These are phyloP conservation scores for Rhizomucor miehei DNA, from an alignment of 371 early-diverging fungal genomes.

Conservation along the genomic window DNA sequence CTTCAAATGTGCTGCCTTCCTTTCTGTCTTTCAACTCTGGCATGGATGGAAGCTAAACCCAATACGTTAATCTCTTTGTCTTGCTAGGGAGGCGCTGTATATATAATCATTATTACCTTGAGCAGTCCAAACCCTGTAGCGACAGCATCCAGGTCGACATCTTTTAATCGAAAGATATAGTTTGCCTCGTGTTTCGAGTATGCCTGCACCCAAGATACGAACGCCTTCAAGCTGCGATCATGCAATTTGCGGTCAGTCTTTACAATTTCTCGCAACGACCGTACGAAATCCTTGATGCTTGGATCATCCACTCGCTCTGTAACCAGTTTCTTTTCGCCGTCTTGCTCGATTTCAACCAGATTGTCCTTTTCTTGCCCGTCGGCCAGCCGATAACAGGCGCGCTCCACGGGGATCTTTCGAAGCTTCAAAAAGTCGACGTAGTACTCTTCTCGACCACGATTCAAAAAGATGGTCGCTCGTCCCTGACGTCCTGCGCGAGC, in stretches of 20 bases:
- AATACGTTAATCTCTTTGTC: not conserved
- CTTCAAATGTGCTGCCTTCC: constrained; percentile 32
- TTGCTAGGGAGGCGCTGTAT: not conserved
- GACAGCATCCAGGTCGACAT: constrained; percentile 71
- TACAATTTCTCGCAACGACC: constrained; percentile 49
- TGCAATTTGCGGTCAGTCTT: constrained; percentile 72
- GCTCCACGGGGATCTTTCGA: constrained; percentile 80
- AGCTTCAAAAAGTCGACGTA: constrained; percentile 85
- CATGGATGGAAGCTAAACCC: constrained; percentile 78
- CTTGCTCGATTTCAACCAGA: constrained; percentile 3
- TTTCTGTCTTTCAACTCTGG: constrained; percentile 80
- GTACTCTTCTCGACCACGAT: constrained; percentile 79
- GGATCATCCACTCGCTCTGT: constrained; percentile 40
- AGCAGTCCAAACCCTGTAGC: constrained; percentile 80
- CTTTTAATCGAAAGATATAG: constrained; percentile 88
- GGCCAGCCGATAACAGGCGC: constrained; percentile 42
- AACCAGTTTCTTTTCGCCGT: constrained; percentile 37
- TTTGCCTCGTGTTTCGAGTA: constrained; percentile 92
- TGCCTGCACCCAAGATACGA: constrained; percentile 85
- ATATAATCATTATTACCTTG: constrained; percentile 23
- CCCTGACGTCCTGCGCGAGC: constrained; percentile 93
- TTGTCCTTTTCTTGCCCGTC: constrained; percentile 21
- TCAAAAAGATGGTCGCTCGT: constrained; percentile 81
- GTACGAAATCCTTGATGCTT: constrained; percentile 45
- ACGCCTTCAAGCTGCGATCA: constrained; percentile 79